Percentiles rank a stretch among this genome's conserved stretches.
These are phyloP conservation scores for Golubevia sp. DNA, from an alignment of 1,284 basidiomycete genomes.

Conservation along the genomic window DNA sequence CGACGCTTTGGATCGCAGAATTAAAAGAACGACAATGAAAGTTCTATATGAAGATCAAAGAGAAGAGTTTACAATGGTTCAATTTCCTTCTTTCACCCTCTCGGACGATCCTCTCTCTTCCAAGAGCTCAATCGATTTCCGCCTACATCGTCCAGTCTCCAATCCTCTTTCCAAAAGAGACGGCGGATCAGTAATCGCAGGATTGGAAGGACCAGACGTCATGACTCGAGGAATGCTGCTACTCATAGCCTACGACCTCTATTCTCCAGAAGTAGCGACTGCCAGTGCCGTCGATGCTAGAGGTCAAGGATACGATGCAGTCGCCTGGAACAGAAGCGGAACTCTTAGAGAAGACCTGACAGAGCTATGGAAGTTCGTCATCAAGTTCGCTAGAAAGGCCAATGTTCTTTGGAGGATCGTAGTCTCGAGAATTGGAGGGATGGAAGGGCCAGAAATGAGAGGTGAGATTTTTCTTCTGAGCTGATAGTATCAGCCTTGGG, in stretches of 20 bases:
- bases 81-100: slow-evolving; percentile 29
- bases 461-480: slow-evolving; percentile 1
- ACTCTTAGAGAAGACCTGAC: slow-evolving; percentile 17
- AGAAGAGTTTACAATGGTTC: slow-evolving; percentile 17
- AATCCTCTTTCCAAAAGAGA: slow-evolving; percentile 11
- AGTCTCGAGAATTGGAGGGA: slow-evolving; percentile 14
- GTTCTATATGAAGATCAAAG: slow-evolving; percentile 22
- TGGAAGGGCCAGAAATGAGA: slow-evolving; percentile 15
- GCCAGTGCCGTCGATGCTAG: slow-evolving; percentile 35
- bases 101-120: neutral
- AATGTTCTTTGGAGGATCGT: slow-evolving; percentile 25
- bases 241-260: slow-evolving; percentile 21
- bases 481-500: too few relatives aligned
- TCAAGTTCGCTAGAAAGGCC: slow-evolving; percentile 21
- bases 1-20: slow-evolving; percentile 25
- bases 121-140: neutral
- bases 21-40: slow-evolving; percentile 22
- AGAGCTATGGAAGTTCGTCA: slow-evolving; percentile 24
- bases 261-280: slow-evolving; percentile 11
- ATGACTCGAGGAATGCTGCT: slow-evolving; percentile 23
- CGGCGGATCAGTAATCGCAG: neutral
- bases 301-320: slow-evolving; percentile 16
- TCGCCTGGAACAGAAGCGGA: slow-evolving; percentile 4
- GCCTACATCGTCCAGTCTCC: slow-evolving; percentile 11
- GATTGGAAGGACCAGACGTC: slow-evolving; percentile 1